Percentiles rank a stretch among this genome's conserved stretches.
phyloP scores from a whole-genome alignment of 2,329 filamentous ascomycete species.

The Fusarium metavorans region DNA sequence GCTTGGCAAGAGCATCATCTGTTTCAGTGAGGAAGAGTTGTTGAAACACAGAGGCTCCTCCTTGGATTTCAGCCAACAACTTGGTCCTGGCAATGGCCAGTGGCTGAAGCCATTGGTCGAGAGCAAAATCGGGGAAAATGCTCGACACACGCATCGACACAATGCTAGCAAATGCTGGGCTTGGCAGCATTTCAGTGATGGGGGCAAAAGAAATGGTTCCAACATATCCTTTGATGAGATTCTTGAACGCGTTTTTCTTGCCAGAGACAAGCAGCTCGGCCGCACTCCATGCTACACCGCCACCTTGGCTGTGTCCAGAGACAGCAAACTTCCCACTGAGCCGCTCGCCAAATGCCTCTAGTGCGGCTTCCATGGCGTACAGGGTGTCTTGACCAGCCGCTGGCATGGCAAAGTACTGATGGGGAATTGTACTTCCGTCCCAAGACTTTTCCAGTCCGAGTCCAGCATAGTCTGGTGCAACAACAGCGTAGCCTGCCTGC shows the following conservation, averaged over 20 bases:
- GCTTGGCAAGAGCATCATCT: neutral
- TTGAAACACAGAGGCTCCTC: neutral
- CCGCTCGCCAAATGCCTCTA: constrained; percentile 51
- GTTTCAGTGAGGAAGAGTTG: neutral
- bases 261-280: constrained; percentile 40
- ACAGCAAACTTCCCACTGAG: constrained; percentile 54
- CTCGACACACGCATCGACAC: neutral
- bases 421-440: constrained; percentile 51
- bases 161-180: neutral
- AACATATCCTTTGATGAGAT: constrained; percentile 2
- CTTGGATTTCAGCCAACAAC: constrained; percentile 18
- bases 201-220: constrained; percentile 30
- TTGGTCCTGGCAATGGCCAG: constrained; percentile 13
- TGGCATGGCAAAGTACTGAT: constrained; percentile 54
- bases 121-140: constrained; percentile 25
- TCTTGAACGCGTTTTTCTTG: constrained; percentile 15
- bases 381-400: constrained; percentile 57
- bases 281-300: constrained; percentile 54
- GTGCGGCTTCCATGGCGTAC: constrained; percentile 56
- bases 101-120: constrained; percentile 26
- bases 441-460: constrained; percentile 53
- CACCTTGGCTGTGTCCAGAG: constrained; percentile 62
- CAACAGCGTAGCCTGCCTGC: constrained; percentile 56
- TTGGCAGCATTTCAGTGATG: constrained; percentile 1
- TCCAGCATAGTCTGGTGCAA: constrained; percentile 59